phyloP scores from a whole-genome alignment of 2,329 filamentous ascomycete genomes.

The Dactylellina haptotyla region DNA sequence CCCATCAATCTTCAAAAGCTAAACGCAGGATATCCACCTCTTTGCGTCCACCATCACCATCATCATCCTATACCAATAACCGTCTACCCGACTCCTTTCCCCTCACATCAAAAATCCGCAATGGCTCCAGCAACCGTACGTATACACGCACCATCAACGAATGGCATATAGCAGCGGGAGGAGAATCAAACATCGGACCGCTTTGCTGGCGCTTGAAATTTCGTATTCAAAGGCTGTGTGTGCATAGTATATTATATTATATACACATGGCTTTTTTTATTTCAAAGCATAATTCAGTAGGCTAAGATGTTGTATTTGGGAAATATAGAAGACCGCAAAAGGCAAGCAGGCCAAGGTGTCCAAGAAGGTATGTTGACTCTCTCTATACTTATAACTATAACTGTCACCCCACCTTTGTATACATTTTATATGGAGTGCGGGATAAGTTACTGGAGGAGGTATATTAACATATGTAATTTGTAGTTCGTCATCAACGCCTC shows the following conservation, averaged over 20 bases:
- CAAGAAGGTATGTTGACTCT: slow-evolving; percentile 74
- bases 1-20: neutral
- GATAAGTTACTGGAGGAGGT: too few relatives aligned
- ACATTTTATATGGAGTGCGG: too few relatives aligned
- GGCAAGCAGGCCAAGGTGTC: slow-evolving; percentile 77
- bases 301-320: slow-evolving; percentile 75
- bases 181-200: slow-evolving; percentile 64
- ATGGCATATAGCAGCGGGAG: slow-evolving; percentile 35
- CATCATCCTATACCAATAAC: slow-evolving; percentile 10
- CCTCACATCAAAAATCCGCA: slow-evolving; percentile 55
- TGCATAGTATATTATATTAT: neutral
- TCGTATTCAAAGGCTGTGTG: too few relatives aligned
- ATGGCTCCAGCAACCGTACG: slow-evolving; percentile 49
- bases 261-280: neutral
- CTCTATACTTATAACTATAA: slow-evolving; percentile 22
- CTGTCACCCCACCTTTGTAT: slow-evolving; percentile 8
- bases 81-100: slow-evolving; percentile 59
- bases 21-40: slow-evolving; percentile 59
- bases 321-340: slow-evolving; percentile 71
- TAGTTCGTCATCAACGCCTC: slow-evolving; percentile 99
- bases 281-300: slow-evolving; percentile 79
- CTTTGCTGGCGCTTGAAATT: slow-evolving; percentile 55
- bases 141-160: slow-evolving; percentile 11
- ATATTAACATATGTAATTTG: too few relatives aligned
- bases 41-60: slow-evolving; percentile 56